Conservation (phyloP, 768 basidiomycete species). For the Serendipita sp. region DNA sequence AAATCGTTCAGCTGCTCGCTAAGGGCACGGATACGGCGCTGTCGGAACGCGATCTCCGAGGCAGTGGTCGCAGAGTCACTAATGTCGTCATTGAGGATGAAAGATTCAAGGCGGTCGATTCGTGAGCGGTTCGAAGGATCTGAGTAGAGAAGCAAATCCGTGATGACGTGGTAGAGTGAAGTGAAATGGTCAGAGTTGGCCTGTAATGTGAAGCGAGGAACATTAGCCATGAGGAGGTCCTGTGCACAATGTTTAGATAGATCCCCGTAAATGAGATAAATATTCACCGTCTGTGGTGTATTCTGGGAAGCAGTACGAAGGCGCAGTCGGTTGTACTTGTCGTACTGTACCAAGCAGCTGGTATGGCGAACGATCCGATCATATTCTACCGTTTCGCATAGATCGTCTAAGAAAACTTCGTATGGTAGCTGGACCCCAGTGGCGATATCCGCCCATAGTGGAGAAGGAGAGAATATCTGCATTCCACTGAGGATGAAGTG, state of each 20-base stretch:
- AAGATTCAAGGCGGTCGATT: slow-evolving; percentile 58
- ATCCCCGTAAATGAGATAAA: not conserved
- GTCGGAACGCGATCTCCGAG: slow-evolving; percentile 51
- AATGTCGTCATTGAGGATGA: slow-evolving; percentile 81
- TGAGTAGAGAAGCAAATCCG: slow-evolving; percentile 74
- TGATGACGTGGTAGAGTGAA: slow-evolving; percentile 73
- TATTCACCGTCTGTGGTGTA: slow-evolving; percentile 3
- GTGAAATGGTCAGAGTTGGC: slow-evolving; percentile 71
- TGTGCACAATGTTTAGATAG: slow-evolving; percentile 17
- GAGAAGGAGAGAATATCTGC: slow-evolving; percentile 66
- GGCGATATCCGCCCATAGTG: slow-evolving; percentile 5
- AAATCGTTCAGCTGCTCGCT: slow-evolving; percentile 17
- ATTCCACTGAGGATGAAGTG: slow-evolving; percentile 64
- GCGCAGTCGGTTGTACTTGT: slow-evolving; percentile 87
- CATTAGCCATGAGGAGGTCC: slow-evolving; percentile 68
- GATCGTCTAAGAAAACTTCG: slow-evolving; percentile 74
- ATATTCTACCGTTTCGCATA: slow-evolving; percentile 66
- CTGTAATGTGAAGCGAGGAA: slow-evolving; percentile 75
- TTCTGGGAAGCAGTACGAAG: slow-evolving; percentile 33
- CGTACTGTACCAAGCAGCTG: slow-evolving; percentile 68
- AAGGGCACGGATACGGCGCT: slow-evolving; percentile 46
- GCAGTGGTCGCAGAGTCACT: slow-evolving; percentile 58
- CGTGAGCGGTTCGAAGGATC: slow-evolving; percentile 71
- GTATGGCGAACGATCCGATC: slow-evolving; percentile 85
- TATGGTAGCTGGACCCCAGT: slow-evolving; percentile 55